Evolutionary conservation across 2,329 filamentous ascomycete species (phyloP).

Genomic region (Arthrobotrys musiformis): DNA sequence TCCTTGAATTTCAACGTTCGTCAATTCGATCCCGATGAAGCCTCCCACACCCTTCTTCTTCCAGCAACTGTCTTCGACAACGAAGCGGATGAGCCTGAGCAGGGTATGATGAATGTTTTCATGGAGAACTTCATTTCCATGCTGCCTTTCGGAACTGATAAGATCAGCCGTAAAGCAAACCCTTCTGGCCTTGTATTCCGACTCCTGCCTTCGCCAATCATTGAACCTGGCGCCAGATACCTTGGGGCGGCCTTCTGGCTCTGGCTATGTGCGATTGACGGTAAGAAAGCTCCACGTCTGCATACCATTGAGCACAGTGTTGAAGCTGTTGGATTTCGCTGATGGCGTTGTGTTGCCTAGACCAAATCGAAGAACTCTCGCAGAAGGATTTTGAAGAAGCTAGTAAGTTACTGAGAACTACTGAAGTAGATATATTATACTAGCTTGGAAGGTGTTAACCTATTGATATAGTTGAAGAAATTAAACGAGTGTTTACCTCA

Average conservation of each 20-base stretch:
- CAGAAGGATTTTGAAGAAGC: conserved; percentile 46
- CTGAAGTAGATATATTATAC: not conserved
- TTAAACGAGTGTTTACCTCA: conserved; percentile 46
- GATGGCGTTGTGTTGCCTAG: conserved; percentile 34
- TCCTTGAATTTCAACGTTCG: conserved; percentile 44
- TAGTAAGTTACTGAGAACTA: conserved; percentile 25
- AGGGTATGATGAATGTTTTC: conserved; percentile 44
- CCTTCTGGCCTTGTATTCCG: conserved; percentile 58
- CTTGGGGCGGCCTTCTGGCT: conserved; percentile 58
- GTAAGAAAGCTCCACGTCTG: conserved; percentile 13
- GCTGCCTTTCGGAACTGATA: conserved; percentile 57
- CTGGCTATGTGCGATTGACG: conserved; percentile 59
- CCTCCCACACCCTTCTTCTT: conserved; percentile 55
- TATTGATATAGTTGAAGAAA: conserved; percentile 24
- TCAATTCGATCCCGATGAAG: conserved; percentile 45
- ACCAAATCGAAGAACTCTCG: conserved; percentile 51
- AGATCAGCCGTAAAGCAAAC: conserved; percentile 58
- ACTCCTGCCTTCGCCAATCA: conserved; percentile 57
- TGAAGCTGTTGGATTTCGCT: conserved; percentile 44
- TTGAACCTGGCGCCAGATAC: conserved; percentile 56
- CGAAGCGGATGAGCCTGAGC: conserved; percentile 39
- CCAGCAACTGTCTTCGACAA: conserved; percentile 46
- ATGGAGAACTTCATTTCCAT: conserved; percentile 57
- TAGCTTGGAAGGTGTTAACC: not conserved
- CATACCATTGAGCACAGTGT: not conserved